phyloP scores from a whole-genome alignment of 441 rosid species.

The Erysimum cheiri region DNA sequence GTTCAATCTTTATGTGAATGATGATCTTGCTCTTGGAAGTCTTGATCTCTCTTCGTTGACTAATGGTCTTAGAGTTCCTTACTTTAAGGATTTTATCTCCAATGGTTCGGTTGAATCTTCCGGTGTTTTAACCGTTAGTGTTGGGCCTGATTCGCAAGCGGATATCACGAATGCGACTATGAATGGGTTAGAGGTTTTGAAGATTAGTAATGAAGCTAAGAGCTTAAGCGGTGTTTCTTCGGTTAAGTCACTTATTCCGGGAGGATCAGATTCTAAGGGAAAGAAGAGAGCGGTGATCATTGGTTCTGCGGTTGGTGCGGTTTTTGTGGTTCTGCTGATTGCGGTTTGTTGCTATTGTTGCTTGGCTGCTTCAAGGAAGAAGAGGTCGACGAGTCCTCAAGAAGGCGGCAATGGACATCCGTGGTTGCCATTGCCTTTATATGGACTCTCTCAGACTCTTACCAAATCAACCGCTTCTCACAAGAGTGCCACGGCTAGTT shows the following conservation, averaged over 20 bases:
- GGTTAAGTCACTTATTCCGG: slow-evolving; percentile 62
- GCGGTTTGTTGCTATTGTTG: slow-evolving; percentile 69
- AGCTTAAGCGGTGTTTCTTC: slow-evolving; percentile 78
- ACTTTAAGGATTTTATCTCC: slow-evolving; percentile 76
- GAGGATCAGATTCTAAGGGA: slow-evolving; percentile 50
- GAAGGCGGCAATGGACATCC: slow-evolving; percentile 62
- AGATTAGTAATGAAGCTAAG: slow-evolving; percentile 74
- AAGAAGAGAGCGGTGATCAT: slow-evolving; percentile 51
- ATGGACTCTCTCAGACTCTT: slow-evolving; percentile 87
- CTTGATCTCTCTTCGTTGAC: slow-evolving; percentile 70
- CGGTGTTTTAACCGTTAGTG: slow-evolving; percentile 66
- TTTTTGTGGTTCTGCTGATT: slow-evolving; percentile 47
- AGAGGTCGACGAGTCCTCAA: slow-evolving; percentile 44
- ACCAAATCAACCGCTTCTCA: slow-evolving; percentile 86
- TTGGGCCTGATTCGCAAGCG: slow-evolving; percentile 79
- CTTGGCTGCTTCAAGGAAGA: slow-evolving; percentile 40
- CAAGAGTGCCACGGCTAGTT: slow-evolving; percentile 86
- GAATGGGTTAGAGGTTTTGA: slow-evolving; percentile 92
- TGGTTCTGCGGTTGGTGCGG: slow-evolving; percentile 62
- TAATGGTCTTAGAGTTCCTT: slow-evolving; percentile 61
- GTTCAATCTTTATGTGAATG: slow-evolving; percentile 84
- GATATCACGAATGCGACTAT: slow-evolving; percentile 70
- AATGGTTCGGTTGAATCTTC: slow-evolving; percentile 58
- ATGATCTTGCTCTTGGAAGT: slow-evolving; percentile 68
- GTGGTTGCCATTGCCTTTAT: slow-evolving; percentile 86